Conservation (phyloP, 208 protist species). For the Leishmania aethiopica region DNA sequence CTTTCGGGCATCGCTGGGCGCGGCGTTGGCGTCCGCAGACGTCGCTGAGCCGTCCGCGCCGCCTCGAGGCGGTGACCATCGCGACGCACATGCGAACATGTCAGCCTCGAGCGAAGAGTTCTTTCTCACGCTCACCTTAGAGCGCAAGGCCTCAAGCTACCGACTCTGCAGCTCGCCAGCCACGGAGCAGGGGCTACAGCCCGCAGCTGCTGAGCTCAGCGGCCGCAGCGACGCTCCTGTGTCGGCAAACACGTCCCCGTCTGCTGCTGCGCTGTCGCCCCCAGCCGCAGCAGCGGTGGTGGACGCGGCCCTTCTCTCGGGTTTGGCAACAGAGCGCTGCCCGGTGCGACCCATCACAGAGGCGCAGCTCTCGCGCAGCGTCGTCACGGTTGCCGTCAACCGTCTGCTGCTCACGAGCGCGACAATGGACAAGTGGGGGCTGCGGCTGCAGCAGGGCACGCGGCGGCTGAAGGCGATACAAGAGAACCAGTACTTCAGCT, state of each 20-base stretch:
- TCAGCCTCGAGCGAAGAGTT: background rate
- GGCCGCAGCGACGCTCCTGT: background rate
- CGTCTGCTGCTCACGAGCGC: slow-evolving; percentile 35
- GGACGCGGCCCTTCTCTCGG: slow-evolving; percentile 26
- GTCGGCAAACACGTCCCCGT: background rate
- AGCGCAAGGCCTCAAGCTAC: slow-evolving; percentile 32
- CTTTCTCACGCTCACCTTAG: slow-evolving; percentile 24
- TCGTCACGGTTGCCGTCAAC: slow-evolving; percentile 78
- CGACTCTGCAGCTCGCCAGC: slow-evolving; percentile 16
- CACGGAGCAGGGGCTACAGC: background rate
- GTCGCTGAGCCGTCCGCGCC: background rate
- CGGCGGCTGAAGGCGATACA: slow-evolving; percentile 54
- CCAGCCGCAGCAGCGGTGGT: background rate
- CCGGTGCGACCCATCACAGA: slow-evolving; percentile 32
- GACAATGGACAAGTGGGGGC: slow-evolving; percentile 64
- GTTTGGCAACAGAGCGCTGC: slow-evolving; percentile 27
- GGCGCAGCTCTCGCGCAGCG: slow-evolving; percentile 34
- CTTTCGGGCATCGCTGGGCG: slow-evolving; percentile 18
- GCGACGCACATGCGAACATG: background rate
- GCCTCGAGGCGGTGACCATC: background rate
- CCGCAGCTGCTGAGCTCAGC: background rate
- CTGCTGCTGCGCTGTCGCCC: background rate
- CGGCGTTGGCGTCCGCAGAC: background rate
- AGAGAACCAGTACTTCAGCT: slow-evolving; percentile 58
- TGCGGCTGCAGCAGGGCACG: slow-evolving; percentile 65